Percentiles rank a stretch among this genome's conserved stretches.
These are phyloP conservation scores for Megacollybia marginata DNA, from an alignment of 768 basidiomycete species.

Conservation along the genomic window DNA sequence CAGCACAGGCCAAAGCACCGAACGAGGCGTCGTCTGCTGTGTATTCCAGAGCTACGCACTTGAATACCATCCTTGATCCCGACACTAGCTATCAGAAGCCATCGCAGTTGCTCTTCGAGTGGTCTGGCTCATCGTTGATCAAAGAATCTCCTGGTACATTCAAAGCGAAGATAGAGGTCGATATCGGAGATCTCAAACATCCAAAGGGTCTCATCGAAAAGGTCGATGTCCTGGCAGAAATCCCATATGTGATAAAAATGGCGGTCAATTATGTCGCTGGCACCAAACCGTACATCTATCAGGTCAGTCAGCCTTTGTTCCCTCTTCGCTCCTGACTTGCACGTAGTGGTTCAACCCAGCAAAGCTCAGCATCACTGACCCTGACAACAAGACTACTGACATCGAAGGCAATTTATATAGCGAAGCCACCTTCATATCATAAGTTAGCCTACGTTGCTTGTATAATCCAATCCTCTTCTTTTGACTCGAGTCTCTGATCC, in stretches of 20 bases:
- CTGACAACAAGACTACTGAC: conserved; percentile 33
- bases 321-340: conserved; percentile 2
- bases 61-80: conserved; percentile 52
- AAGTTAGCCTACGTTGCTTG: neutral
- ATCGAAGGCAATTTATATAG: conserved; percentile 74
- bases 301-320: conserved; percentile 43
- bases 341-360: conserved; percentile 41
- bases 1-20: conserved; percentile 74
- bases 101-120: conserved; percentile 59
- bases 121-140: conserved; percentile 66
- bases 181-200: conserved; percentile 49
- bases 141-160: conserved; percentile 43
- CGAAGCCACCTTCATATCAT: conserved; percentile 88
- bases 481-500: too few species aligned
- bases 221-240: conserved; percentile 92
- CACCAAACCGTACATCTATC: conserved; percentile 91
- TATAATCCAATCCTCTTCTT: too few species aligned
- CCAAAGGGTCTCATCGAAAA: conserved; percentile 82
- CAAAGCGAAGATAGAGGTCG: conserved; percentile 46
- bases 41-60: conserved; percentile 60
- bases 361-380: conserved; percentile 35
- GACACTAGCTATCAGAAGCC: conserved; percentile 83
- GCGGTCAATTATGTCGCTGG: conserved; percentile 90
- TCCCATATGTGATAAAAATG: conserved; percentile 87
- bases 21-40: conserved; percentile 48